Evolutionary conservation across 805 yeast species (phyloP), one percentile per base, ranked within the genome.

Genomic region (Candida manassasensis): DNA sequence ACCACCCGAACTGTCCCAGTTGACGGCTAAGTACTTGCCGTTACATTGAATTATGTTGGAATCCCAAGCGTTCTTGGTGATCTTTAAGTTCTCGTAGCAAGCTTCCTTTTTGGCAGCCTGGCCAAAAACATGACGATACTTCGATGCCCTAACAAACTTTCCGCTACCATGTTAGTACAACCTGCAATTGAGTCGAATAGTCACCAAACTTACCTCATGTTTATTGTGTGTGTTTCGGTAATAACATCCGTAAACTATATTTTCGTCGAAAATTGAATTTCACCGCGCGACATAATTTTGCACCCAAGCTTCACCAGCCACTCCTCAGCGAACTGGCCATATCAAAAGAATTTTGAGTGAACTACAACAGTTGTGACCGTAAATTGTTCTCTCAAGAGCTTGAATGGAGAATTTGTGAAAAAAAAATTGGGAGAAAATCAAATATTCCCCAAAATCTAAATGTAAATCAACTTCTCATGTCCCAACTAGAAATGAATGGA

Each of bases 1-100:
- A 43, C 97, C 97, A 27, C 97, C 97, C 8, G 95, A 82, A 21
- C 96, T 72, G 40, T 85, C 87, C 96, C 96, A 88, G 57, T 86
- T 88, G 45, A 88, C 82, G 1, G 96, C 73, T 27, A 93, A 61
- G 52, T 77, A 93, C 57, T 83, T 81, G 25, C 96, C 90, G 57
- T 93, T 93, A 44, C 84, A 76, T 60, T 87, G 79, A 46, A 93
- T 74, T 45, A 93, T 70, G 59, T 90, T 90, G 34, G 96, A 84
- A 60, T 93, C 99, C 85, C 96, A 93, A 1, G 97, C 98, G 53
- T 88, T 89, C 53, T 85, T 81, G 47, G 95, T 84, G 38, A 82
- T 75, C 50, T 77, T 80, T 45, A 84, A 64, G 57, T 84, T 84
- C 49, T 84, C 93, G 52, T 78, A 81, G 57, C 82, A 75, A 38